Evolutionary conservation across 2,329 filamentous ascomycete species (phyloP), one percentile per base, ranked within the genome.

Genomic region (Colletotrichum trifolii): DNA sequence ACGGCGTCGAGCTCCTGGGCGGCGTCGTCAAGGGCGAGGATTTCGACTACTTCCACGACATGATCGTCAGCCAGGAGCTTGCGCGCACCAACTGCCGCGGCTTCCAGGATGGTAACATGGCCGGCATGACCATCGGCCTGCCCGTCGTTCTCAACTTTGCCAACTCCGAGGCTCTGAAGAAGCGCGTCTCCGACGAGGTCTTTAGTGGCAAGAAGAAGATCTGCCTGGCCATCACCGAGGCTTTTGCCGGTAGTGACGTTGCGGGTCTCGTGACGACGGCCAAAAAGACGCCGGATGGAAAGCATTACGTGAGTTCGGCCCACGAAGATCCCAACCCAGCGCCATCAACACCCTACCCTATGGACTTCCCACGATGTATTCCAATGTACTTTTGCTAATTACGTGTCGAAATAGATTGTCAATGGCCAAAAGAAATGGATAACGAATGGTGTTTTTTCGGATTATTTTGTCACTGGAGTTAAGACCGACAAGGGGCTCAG

Each of bases 351-450:
- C 43, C 12, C 47, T 12, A 49, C 48, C 39, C 3, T 34, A 34
- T 8, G n/a, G 39, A 12, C 10, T 7, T 6, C 10, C 9, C 38
- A 35, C 7, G 5, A 35, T 10, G 5, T 34, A 39, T 7, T 10
- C 3, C 42, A n/a, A 11, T 8, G 10, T 33, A 3, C 2, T 49
- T 34, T 8, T 12, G 34, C 56, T 36, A 45, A 46, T 36, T 4
- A 4, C 4, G 3, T 25, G n/a, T 17, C 54, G 2, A 4, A 35
- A 34, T 50, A 80, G 78, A 83, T 88, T 62, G 83, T 89, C 75
- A 90, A 91, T 73, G 91, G 91, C 53, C 89, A 84, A 60, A 95
- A 94, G 85, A 96, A 95, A 80, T 93, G 91, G 91, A 94, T 93
- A 74, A 94, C 91, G 43, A 93, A 94, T 77, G 92, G 91, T 66